Evolutionary conservation across 805 yeast genomes (phyloP).

Genomic region (Candida pseudoglaebosa): DNA sequence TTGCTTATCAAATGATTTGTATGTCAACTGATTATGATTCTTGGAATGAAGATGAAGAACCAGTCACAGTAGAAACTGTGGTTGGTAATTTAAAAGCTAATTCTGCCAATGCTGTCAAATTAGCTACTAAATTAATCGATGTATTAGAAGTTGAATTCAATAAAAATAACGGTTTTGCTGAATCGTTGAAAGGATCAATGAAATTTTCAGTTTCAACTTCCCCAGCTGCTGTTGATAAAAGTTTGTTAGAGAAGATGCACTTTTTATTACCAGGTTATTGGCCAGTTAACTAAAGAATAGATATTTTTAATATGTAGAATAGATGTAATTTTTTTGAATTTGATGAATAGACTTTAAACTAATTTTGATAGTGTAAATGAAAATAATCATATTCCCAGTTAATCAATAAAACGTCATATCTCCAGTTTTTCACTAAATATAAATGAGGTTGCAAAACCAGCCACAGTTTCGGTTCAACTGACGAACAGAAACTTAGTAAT

Average conservation of each 20-base stretch:
- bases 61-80: conserved; percentile 97
- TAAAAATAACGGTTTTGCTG: conserved; percentile 56
- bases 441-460: no score
- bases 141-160: conserved; percentile 59
- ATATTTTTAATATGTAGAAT: background rate
- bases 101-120: conserved; percentile 74
- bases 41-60: conserved; percentile 93
- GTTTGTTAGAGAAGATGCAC: conserved; percentile 74
- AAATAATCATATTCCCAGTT: no score
- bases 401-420: no score
- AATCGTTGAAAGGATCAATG: conserved; percentile 70
- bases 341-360: no score
- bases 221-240: conserved; percentile 66
- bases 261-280: conserved; percentile 90
- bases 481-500: no score
- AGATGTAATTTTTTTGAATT: no score
- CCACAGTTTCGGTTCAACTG: no score
- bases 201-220: conserved; percentile 77
- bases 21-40: conserved; percentile 99
- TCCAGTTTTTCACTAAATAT: no score
- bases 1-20: conserved; percentile 95
- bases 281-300: conserved; percentile 37
- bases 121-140: conserved; percentile 68
- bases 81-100: conserved; percentile 88
- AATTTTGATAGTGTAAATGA: no score